A percentile compares a stretch with the other conserved stretches of the same genome.
phyloP scores from a whole-genome alignment of 805 yeast genomes.

The Sugiyamaella boreocaroliniensis region DNA sequence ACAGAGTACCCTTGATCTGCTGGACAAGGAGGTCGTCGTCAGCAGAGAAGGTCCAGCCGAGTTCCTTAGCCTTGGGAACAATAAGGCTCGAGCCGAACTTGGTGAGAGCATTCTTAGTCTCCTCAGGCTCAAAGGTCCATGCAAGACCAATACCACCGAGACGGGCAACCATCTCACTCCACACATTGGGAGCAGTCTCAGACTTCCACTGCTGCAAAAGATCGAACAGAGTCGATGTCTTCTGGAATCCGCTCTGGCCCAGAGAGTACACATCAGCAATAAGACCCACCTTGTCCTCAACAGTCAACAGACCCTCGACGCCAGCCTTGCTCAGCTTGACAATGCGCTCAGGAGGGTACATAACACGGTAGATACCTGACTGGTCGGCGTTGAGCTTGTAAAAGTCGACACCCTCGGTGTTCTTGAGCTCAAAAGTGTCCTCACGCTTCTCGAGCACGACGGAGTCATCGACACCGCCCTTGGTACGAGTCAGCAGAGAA shows the following conservation, averaged over 20 bases:
- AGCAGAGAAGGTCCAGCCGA: conserved; percentile 61
- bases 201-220: conserved; percentile 46
- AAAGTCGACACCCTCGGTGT: conserved; percentile 30
- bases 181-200: conserved; percentile 46
- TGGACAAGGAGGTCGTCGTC: conserved; percentile 46
- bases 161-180: conserved; percentile 43
- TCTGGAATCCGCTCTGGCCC: conserved; percentile 45
- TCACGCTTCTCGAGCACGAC: conserved; percentile 48
- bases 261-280: conserved; percentile 55
- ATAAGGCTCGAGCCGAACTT: conserved; percentile 48
- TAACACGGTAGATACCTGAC: conserved; percentile 55
- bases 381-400: conserved; percentile 58
- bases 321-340: conserved; percentile 48
- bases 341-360: conserved; percentile 47
- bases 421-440: conserved; percentile 40
- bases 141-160: conserved; percentile 39
- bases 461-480: conserved; percentile 54
- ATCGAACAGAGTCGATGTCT: conserved; percentile 43
- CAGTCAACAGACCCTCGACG: conserved; percentile 43
- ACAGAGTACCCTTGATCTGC: conserved; percentile 58
- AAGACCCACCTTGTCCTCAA: conserved; percentile 59
- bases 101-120: conserved; percentile 36
- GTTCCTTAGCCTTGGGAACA: conserved; percentile 42
- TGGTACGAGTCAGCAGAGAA: conserved; percentile 49
- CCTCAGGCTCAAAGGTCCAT: conserved; percentile 44